These are phyloP conservation scores for Diaporthe humulicola DNA, from an alignment of 2,329 filamentous ascomycete species.

Conservation along the genomic window DNA sequence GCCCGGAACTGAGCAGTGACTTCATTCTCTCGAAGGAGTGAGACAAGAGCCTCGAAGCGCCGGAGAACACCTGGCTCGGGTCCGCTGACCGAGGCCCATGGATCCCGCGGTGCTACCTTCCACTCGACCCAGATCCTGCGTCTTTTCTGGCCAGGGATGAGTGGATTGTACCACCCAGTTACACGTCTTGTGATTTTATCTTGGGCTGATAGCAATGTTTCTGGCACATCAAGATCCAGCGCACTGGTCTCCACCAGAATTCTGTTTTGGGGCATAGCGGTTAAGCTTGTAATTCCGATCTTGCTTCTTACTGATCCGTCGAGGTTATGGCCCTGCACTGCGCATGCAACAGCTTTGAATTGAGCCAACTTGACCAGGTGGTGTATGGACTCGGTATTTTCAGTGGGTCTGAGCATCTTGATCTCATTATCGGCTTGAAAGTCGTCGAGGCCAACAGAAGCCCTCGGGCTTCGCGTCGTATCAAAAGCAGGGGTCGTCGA, in stretches of 20 bases:
- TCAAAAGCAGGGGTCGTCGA: rapidly evolving
- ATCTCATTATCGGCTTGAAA: neutral
- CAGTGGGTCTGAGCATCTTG: neutral
- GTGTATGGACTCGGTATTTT: neutral
- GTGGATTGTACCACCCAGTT: conserved; percentile 1
- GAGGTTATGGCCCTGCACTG: neutral
- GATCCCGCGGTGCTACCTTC: neutral
- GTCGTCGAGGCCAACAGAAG: neutral
- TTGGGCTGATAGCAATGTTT: neutral
- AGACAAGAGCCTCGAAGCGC: neutral
- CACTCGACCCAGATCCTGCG: conserved; percentile 2
- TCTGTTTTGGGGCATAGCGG: neutral
- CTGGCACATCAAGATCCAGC: neutral
- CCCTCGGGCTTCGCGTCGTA: neutral
- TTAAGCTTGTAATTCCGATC: neutral
- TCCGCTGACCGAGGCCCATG: neutral
- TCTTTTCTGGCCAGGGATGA: neutral
- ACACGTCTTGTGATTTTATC: neutral
- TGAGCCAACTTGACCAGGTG: neutral
- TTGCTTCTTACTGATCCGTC: neutral
- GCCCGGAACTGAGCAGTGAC: neutral
- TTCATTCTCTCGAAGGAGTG: neutral
- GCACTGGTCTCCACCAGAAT: neutral
- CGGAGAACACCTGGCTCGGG: neutral
- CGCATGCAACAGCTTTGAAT: neutral